Evolutionary conservation across 306 rosid genomes (phyloP).

Genomic region (Lathyrus sativus): DNA sequence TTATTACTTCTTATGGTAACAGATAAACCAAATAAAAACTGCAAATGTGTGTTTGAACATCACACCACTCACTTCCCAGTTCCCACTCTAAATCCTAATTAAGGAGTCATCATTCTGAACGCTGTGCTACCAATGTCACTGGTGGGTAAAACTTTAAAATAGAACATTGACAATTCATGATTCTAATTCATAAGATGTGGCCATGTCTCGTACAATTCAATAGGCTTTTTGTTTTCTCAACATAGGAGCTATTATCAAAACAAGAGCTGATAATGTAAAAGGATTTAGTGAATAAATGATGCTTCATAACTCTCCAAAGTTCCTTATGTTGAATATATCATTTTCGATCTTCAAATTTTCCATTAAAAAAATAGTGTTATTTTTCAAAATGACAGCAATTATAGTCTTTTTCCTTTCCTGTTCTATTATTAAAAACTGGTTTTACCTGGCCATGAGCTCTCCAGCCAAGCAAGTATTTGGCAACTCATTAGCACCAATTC

Average conservation of each 20-base stretch:
- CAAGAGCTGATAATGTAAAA: slow-evolving; percentile 17
- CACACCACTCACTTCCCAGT: not conserved
- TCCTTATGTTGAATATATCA: slow-evolving; percentile 7
- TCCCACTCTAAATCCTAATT: not conserved
- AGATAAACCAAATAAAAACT: slow-evolving; percentile 4
- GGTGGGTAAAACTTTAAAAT: too few species aligned
- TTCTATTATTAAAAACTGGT: not conserved
- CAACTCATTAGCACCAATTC: slow-evolving; percentile 15
- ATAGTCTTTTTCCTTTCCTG: not conserved
- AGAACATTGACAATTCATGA: too few species aligned
- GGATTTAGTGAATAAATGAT: not conserved
- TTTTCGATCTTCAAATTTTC: not conserved
- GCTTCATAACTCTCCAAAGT: not conserved
- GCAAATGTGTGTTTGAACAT: not conserved
- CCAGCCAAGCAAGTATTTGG: not conserved
- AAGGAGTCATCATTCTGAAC: not conserved
- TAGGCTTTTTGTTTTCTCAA: not conserved
- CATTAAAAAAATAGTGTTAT: not conserved
- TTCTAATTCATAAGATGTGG: too few species aligned
- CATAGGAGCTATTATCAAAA: not conserved
- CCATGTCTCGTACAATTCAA: not conserved
- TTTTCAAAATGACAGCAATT: slow-evolving; percentile 20
- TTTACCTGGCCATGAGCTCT: not conserved
- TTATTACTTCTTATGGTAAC: slow-evolving; percentile 1
- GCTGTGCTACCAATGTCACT: too few species aligned